These are phyloP conservation scores for Pyrenochaeta sp. DNA, from an alignment of 2,329 filamentous ascomycete species.

Conservation along the genomic window DNA sequence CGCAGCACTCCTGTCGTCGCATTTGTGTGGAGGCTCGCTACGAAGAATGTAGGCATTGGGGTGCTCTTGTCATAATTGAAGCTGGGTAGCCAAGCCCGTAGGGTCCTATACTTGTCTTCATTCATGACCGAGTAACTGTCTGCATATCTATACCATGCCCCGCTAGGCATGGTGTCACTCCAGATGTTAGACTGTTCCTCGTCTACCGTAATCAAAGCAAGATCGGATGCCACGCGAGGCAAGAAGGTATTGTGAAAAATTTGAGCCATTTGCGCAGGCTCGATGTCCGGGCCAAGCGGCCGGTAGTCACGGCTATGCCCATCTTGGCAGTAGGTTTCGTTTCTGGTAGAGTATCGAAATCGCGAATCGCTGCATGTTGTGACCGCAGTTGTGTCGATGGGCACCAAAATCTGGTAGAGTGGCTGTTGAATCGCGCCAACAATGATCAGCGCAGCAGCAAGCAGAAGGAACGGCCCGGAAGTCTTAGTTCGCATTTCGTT, in stretches of 20 bases:
- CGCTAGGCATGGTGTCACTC: too few relatives aligned
- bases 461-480: conserved; percentile 1
- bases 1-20: conserved; percentile 7
- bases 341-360: background rate
- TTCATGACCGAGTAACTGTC: background rate
- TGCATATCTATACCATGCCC: background rate
- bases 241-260: background rate
- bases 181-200: background rate
- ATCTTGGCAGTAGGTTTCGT: background rate
- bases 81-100: background rate
- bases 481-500: background rate
- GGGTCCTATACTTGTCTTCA: background rate
- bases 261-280: conserved; percentile 12
- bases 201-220: conserved; percentile 1
- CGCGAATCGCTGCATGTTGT: background rate
- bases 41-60: background rate
- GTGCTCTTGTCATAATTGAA: background rate
- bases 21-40: background rate
- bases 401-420: conserved; percentile 7
- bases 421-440: conserved; percentile 8
- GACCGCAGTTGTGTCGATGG: background rate
- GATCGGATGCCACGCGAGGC: background rate
- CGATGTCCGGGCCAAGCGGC: conserved; percentile 10
- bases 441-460: background rate
- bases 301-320: background rate